Evolutionary conservation across 2,329 filamentous ascomycete genomes (phyloP).

Genomic region (Pyrenophora tritici-repentis): DNA sequence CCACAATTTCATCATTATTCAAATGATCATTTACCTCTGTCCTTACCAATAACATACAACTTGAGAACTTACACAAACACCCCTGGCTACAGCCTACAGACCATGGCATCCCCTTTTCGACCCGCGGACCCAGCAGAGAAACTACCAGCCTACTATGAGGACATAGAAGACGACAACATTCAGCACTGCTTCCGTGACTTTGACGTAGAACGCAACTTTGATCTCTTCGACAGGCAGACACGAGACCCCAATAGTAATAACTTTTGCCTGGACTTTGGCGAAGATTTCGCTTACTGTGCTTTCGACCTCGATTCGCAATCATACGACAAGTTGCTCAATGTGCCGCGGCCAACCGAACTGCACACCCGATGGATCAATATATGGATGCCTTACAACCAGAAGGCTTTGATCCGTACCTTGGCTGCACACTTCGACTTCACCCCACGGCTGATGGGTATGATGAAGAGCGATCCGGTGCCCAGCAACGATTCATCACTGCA

Average conservation of each 20-base stretch:
- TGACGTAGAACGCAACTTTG: constrained; percentile 57
- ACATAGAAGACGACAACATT: constrained; percentile 42
- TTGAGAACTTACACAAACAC: background rate
- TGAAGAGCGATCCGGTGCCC: constrained; percentile 61
- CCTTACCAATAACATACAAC: background rate
- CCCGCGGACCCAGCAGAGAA: constrained; percentile 34
- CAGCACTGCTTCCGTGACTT: constrained; percentile 57
- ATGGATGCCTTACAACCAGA: constrained; percentile 69
- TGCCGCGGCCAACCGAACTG: constrained; percentile 54
- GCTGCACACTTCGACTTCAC: constrained; percentile 71
- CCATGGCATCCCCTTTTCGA: constrained; percentile 37
- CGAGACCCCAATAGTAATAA: constrained; percentile 55
- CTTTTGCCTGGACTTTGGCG: constrained; percentile 69
- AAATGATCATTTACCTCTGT: constrained; percentile 6
- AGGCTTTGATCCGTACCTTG: constrained; percentile 59
- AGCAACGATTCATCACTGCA: constrained; percentile 21
- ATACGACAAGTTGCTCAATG: constrained; percentile 45
- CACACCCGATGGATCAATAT: constrained; percentile 77
- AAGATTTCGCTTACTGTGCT: constrained; percentile 60
- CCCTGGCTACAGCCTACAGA: background rate
- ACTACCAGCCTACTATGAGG: constrained; percentile 44
- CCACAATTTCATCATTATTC: constrained; percentile 7
- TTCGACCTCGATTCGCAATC: constrained; percentile 57
- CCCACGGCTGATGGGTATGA: constrained; percentile 66
- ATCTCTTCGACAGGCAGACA: constrained; percentile 51